Conservation (phyloP, 371 early-diverging fungal species). For the Saksenaea vasiformis region DNA sequence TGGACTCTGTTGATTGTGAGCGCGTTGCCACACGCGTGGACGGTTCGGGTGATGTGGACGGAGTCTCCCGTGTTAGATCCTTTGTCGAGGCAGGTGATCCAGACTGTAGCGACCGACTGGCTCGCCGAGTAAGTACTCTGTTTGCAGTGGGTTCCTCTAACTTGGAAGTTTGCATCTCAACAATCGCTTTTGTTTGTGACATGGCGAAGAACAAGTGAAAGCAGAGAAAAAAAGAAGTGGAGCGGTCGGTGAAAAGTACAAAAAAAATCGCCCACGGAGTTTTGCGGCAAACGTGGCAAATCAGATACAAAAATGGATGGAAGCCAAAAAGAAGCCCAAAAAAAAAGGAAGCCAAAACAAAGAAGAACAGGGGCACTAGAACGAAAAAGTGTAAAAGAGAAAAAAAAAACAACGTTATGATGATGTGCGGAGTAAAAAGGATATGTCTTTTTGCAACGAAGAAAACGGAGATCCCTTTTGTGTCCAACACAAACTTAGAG, state of each 20-base stretch:
- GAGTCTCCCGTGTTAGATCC: conserved; percentile 5
- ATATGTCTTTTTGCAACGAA: background rate
- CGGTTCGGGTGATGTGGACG: conserved; percentile 5
- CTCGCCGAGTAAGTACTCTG: conserved; percentile 22
- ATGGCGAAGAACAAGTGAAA: conserved; percentile 3
- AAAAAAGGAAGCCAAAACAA: background rate
- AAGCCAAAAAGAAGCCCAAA: background rate
- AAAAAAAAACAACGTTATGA: background rate
- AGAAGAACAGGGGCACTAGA: background rate
- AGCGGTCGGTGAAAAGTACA: conserved; percentile 5
- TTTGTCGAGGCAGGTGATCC: background rate
- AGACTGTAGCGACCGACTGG: conserved; percentile 15
- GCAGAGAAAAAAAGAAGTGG: conserved; percentile 2
- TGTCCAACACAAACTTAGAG: background rate
- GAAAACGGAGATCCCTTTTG: background rate
- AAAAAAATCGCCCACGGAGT: conserved; percentile 1
- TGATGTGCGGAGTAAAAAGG: background rate
- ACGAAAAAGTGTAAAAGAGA: background rate
- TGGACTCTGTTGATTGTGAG: conserved; percentile 24
- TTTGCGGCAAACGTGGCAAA: background rate
- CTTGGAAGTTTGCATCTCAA: conserved; percentile 16
- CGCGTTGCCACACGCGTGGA: conserved; percentile 22
- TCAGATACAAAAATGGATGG: background rate
- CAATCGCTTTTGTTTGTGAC: conserved; percentile 13
- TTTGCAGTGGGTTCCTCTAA: conserved; percentile 12